Conservation (phyloP, 202 grass and related monocot species). For the Musa balbisiana region DNA sequence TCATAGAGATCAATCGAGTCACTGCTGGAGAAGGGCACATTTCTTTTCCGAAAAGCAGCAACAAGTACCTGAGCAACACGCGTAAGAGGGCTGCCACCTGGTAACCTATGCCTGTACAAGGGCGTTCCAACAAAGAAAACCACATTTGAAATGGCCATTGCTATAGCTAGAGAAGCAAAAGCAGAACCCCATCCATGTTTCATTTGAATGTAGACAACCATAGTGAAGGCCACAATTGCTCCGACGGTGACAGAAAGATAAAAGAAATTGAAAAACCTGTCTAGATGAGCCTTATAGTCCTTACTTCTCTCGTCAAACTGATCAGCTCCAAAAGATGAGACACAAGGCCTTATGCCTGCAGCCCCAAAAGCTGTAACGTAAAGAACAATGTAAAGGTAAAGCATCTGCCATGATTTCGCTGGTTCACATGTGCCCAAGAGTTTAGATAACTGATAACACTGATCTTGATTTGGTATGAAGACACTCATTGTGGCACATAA, state of each 20-base stretch:
- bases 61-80: conserved; percentile 69
- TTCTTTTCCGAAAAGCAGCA: conserved; percentile 64
- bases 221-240: conserved; percentile 72
- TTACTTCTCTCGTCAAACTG: conserved; percentile 67
- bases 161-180: conserved; percentile 68
- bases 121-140: conserved; percentile 70
- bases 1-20: conserved; percentile 61
- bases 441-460: conserved; percentile 47
- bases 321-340: conserved; percentile 83
- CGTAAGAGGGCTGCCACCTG: conserved; percentile 75
- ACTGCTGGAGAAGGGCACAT: conserved; percentile 33
- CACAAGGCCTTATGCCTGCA: conserved; percentile 77
- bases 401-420: conserved; percentile 57
- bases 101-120: conserved; percentile 60
- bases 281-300: conserved; percentile 57
- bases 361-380: conserved; percentile 68
- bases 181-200: conserved; percentile 67
- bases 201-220: conserved; percentile 83
- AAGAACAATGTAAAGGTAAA: conserved; percentile 68
- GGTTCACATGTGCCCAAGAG: conserved; percentile 49
- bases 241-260: conserved; percentile 84
- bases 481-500: conserved; percentile 47
- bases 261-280: conserved; percentile 82
- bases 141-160: conserved; percentile 75
- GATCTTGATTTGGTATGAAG: conserved; percentile 43